Evolutionary conservation across 2,329 filamentous ascomycete genomes (phyloP).

Genomic region (Penicillium sp.): DNA sequence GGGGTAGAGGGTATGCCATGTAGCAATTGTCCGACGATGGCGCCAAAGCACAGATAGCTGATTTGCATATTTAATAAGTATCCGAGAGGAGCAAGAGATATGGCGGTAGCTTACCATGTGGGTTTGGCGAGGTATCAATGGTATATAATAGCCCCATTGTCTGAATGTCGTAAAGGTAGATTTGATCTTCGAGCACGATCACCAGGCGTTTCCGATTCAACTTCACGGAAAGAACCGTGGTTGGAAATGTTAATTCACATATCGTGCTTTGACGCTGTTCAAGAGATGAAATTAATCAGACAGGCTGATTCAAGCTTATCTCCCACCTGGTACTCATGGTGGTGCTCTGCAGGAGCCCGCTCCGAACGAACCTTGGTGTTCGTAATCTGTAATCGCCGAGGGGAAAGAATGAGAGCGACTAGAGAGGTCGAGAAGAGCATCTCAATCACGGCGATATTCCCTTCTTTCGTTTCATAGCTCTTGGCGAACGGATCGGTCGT

Average conservation of each 20-base stretch:
- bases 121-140: slow-evolving; percentile 92
- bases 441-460: slow-evolving; percentile 93
- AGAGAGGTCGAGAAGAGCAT: slow-evolving; percentile 99
- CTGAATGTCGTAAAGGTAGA: slow-evolving; percentile 97
- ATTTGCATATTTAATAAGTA: not conserved
- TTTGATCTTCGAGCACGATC: slow-evolving; percentile 91
- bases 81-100: no score
- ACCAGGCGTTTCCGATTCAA: slow-evolving; percentile 92
- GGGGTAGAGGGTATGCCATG: slow-evolving; percentile 87
- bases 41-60: slow-evolving; percentile 87
- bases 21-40: slow-evolving; percentile 96
- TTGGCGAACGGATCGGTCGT: slow-evolving; percentile 95
- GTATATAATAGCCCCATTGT: slow-evolving; percentile 96
- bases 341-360: slow-evolving; percentile 11
- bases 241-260: slow-evolving; percentile 97
- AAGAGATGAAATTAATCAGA: slow-evolving; percentile 11
- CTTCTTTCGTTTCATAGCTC: slow-evolving; percentile 91
- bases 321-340: slow-evolving; percentile 9
- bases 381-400: slow-evolving; percentile 89
- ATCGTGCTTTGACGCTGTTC: slow-evolving; percentile 75
- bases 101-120: slow-evolving; percentile 58
- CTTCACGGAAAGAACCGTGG: slow-evolving; percentile 90
- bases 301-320: not conserved
- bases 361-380: slow-evolving; percentile 79
- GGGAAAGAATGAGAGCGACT: slow-evolving; percentile 89